Base-by-base conservation (phyloP, 805 yeast genomes). In the Cyberlindnera suaveolens region DNA sequence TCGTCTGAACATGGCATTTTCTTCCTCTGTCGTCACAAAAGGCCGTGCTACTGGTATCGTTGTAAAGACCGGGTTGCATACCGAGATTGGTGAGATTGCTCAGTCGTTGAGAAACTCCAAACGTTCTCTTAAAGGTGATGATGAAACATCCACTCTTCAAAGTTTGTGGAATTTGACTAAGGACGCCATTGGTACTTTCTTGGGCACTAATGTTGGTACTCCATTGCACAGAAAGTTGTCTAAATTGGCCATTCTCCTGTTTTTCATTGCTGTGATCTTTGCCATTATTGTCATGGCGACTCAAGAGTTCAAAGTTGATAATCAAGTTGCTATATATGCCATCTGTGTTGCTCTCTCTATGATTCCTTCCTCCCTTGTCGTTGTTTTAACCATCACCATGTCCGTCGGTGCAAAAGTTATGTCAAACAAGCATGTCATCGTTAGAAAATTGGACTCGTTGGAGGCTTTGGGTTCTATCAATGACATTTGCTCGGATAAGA, bases 231-330 rank as follows among this genome's bases (percentile, higher is more conserved):
- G 85, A 49, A 78, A 78, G 53, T 70, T 88, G 42, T 78, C 96
- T 1, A 78, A 82, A 71, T 69, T 88, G 42, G 95, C 96, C 4
- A 75, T 86, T 40, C 60, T 75, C 34, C 68, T 88, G 37, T 86
- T 87, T 51, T 70, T 71, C 53, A 66, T 87, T 37, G 96, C 96
- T 5, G 93, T 87, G 14, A 51, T 88, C 1, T 82, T 86, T 57
- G 96, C 96, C 1, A 80, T 88, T 44, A 78, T 88, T 16, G 95
- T 85, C 4, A 83, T 87, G 95, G 95, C 81, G 3, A 78, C 93
- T 10, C 95, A 87, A 63, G 74, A 74, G 47, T 80, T 86, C 62
- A 56, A 66, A 13, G 95, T 87, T n/a, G 80, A 77, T 51, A 76
- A 72, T 43, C 87, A 86, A 52, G 93, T 87, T 32, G 95, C 95